Conservation (phyloP, 805 yeast genomes). For the Wickerhamiella dianesei region DNA sequence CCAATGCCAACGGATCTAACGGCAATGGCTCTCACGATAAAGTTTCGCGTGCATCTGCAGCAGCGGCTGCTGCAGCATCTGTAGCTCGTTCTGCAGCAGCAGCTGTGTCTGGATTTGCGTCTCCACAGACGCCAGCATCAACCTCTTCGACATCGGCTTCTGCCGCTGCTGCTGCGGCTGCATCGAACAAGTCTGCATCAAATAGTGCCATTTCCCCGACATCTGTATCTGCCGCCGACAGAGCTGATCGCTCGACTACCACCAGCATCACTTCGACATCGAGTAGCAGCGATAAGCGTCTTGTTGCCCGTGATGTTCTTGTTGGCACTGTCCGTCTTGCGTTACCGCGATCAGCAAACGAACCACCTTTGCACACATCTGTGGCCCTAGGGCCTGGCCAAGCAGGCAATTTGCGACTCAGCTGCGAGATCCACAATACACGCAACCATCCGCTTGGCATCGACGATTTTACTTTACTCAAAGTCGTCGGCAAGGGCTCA, state of each 20-base stretch:
- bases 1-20: neutral
- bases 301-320: constrained; percentile 9
- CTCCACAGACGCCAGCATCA: neutral
- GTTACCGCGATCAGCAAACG: constrained; percentile 15
- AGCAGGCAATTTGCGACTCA: constrained; percentile 15
- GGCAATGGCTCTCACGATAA: neutral
- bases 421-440: constrained; percentile 19
- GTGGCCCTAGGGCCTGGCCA: neutral
- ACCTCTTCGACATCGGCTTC: constrained; percentile 17
- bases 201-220: neutral
- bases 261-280: constrained; percentile 28
- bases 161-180: constrained; percentile 36
- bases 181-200: constrained; percentile 13
- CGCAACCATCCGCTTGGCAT: constrained; percentile 50
- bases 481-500: constrained; percentile 95
- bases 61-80: constrained; percentile 36
- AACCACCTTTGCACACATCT: neutral
- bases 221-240: constrained; percentile 34
- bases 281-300: constrained; percentile 1
- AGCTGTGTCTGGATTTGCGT: neutral
- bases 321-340: constrained; percentile 13
- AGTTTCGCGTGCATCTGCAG: neutral
- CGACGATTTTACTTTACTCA: constrained; percentile 83
- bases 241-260: constrained; percentile 59
- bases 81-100: constrained; percentile 25